phyloP scores from a whole-genome alignment of 208 protist genomes.

The Porcisia deanei region DNA sequence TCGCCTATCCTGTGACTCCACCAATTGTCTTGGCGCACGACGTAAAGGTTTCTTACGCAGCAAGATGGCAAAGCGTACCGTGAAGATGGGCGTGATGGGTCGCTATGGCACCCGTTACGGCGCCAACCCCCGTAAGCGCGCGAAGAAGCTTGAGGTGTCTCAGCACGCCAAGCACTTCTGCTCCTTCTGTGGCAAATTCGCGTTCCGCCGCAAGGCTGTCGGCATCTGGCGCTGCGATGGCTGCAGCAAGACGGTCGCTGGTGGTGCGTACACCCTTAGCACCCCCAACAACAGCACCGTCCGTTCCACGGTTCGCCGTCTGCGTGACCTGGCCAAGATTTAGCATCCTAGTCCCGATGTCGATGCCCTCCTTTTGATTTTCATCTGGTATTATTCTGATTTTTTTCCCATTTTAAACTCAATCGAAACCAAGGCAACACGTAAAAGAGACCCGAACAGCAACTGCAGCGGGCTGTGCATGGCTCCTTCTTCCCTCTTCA shows the following conservation, averaged over 20 bases:
- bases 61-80: conserved; percentile 97
- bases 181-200: conserved; percentile 98
- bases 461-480: neutral
- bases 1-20: neutral
- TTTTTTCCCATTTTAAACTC: neutral
- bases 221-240: conserved; percentile 99
- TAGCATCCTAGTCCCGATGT: conserved; percentile 20
- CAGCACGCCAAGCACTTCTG: conserved; percentile 99
- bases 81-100: conserved; percentile 99
- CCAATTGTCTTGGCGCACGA: neutral
- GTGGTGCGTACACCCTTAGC: conserved; percentile 97
- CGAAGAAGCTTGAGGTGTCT: conserved; percentile 99
- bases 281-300: conserved; percentile 97
- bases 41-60: conserved; percentile 2
- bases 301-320: conserved; percentile 97
- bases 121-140: conserved; percentile 98
- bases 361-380: neutral
- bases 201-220: conserved; percentile 96
- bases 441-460: neutral
- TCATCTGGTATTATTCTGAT: neutral
- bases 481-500: neutral
- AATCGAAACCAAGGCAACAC: neutral
- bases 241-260: conserved; percentile 97
- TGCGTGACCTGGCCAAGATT: conserved; percentile 95
- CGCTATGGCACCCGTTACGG: conserved; percentile 99